phyloP scores from a whole-genome alignment of 257 asterid species.

The Scutellaria baicalensis region DNA sequence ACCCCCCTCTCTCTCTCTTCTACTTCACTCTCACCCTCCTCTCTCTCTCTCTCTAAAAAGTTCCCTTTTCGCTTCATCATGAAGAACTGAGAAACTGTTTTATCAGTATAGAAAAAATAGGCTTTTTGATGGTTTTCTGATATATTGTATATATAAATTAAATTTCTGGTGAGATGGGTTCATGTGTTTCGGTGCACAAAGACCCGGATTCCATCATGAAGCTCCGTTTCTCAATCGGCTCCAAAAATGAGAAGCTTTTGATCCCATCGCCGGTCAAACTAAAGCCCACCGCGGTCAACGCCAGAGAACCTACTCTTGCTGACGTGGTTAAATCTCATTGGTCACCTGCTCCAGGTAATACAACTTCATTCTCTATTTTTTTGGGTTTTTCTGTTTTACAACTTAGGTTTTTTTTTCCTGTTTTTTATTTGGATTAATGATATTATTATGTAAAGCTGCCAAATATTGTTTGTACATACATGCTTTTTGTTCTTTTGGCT shows the following conservation, averaged over 20 bases:
- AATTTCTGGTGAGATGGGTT: constrained; percentile 22
- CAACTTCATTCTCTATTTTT: not conserved
- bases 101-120: not conserved
- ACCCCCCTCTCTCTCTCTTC: constrained; percentile 22
- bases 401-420: not conserved
- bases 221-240: constrained; percentile 33
- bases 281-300: constrained; percentile 29
- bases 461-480: not conserved
- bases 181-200: constrained; percentile 35
- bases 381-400: not conserved
- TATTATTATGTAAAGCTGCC: not conserved
- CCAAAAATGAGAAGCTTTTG: constrained; percentile 33
- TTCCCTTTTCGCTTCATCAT: not conserved
- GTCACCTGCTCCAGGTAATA: not conserved
- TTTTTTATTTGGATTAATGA: not conserved
- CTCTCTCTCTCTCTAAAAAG: constrained; percentile 7
- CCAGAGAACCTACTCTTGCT: constrained; percentile 9
- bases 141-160: not conserved
- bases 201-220: constrained; percentile 36
- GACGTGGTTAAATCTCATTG: constrained; percentile 31
- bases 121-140: not conserved
- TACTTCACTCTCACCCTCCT: constrained; percentile 17
- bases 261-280: constrained; percentile 57
- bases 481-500: constrained; percentile 19
- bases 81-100: not conserved